A percentile compares a stretch with the other conserved stretches of the same genome.
Conservation (phyloP, 768 basidiomycete species). For the Dentipellis sp. region DNA sequence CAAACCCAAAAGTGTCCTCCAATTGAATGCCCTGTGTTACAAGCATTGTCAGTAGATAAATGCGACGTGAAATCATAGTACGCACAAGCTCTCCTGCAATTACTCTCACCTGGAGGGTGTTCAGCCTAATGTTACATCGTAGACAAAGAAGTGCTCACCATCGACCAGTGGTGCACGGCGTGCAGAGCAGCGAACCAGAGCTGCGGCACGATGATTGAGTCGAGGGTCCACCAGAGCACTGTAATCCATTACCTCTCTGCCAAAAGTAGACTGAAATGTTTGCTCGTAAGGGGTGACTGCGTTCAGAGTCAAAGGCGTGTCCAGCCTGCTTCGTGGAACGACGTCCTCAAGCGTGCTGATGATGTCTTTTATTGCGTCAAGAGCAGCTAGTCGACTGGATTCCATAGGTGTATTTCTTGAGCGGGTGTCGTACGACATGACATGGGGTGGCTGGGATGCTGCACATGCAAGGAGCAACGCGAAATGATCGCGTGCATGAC, state of each 20-base stretch:
- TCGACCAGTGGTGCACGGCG: slow-evolving; percentile 88
- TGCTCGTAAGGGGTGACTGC: slow-evolving; percentile 77
- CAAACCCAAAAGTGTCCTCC: slow-evolving; percentile 75
- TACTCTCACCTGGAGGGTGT: slow-evolving; percentile 52
- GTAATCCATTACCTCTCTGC: slow-evolving; percentile 51
- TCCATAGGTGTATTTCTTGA: slow-evolving; percentile 82
- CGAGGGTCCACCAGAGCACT: neutral
- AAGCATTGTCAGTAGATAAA: neutral
- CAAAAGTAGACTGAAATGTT: slow-evolving; percentile 69
- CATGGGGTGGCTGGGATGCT: slow-evolving; percentile 33
- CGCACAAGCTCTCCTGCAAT: slow-evolving; percentile 76
- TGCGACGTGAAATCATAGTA: neutral
- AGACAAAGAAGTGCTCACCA: slow-evolving; percentile 37
- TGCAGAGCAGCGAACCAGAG: slow-evolving; percentile 83
- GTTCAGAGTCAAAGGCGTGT: slow-evolving; percentile 59
- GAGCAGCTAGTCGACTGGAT: slow-evolving; percentile 49
- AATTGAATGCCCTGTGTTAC: slow-evolving; percentile 50
- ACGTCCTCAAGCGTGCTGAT: slow-evolving; percentile 47
- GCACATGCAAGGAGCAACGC: slow-evolving; percentile 52
- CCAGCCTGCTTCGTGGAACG: slow-evolving; percentile 38
- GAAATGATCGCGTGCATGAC: slow-evolving; percentile 83
- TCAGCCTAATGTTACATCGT: slow-evolving; percentile 4
- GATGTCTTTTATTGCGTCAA: slow-evolving; percentile 42
- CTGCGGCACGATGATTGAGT: slow-evolving; percentile 26
- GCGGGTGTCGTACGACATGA: slow-evolving; percentile 70